Percentiles rank a stretch among this genome's conserved stretches.
These are phyloP conservation scores for Cardamine chenopodiifolia DNA, from an alignment of 345 rosid species.

Conservation along the genomic window DNA sequence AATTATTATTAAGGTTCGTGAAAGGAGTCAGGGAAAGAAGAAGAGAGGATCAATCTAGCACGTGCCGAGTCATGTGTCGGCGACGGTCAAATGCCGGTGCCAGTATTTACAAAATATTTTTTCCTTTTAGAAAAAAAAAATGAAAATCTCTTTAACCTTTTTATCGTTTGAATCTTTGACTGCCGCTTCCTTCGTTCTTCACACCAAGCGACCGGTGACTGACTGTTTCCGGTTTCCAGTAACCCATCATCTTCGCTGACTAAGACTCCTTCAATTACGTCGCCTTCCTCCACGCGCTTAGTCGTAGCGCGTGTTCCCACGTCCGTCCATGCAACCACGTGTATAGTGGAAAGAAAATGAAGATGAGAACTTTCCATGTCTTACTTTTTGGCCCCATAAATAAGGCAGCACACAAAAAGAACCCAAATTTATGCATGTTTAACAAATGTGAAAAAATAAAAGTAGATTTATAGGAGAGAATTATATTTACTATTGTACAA, in stretches of 20 bases:
- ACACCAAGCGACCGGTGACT: constrained; percentile 35
- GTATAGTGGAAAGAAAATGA: not conserved
- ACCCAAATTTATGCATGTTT: constrained; percentile 18
- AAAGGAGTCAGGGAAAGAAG: not conserved
- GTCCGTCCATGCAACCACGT: constrained; percentile 3
- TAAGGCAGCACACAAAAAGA: constrained; percentile 12
- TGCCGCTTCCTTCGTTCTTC: constrained; percentile 24
- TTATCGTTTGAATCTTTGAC: constrained; percentile 56
- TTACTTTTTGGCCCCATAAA: constrained; percentile 33
- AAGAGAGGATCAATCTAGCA: constrained; percentile 44
- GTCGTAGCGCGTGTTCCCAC: constrained; percentile 24
- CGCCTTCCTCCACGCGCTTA: constrained; percentile 33
- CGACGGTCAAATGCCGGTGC: constrained; percentile 90
- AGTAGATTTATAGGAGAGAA: not conserved
- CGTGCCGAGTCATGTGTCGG: constrained; percentile 63
- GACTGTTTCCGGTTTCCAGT: constrained; percentile 43
- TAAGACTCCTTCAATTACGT: constrained; percentile 45
- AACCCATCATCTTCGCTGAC: constrained; percentile 59
- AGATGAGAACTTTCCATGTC: constrained; percentile 25
- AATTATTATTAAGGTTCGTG: constrained; percentile 28
- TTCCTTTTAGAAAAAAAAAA: not conserved
- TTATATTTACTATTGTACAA: not conserved
- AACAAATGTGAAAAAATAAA: constrained; percentile 25
- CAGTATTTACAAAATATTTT: constrained; percentile 38
- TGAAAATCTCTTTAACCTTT: not conserved